Percentiles rank a stretch among this genome's conserved stretches.
Conservation (phyloP, 202 grass and related monocot species). For the Dendrocalamus latiflorus region DNA sequence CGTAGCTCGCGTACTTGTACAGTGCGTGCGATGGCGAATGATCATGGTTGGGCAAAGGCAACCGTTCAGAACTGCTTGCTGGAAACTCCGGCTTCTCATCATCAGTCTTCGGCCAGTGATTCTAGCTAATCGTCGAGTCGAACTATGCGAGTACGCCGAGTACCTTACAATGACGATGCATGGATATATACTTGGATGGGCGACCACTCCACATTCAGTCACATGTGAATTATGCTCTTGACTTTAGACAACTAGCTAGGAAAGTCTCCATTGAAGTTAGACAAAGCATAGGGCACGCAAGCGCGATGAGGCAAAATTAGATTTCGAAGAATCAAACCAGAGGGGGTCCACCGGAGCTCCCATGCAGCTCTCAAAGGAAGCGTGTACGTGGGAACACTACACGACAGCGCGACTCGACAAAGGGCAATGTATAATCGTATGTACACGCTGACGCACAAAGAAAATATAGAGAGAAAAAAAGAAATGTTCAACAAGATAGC, state of each 20-base stretch:
- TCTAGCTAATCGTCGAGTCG: not conserved
- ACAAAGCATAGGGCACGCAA: not conserved
- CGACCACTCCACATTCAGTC: not conserved
- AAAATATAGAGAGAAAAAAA: not conserved
- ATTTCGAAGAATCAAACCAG: not conserved
- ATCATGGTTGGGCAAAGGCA: not conserved
- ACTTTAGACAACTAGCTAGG: not conserved
- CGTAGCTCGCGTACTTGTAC: not conserved
- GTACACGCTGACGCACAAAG: slow-evolving; percentile 8
- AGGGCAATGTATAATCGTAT: slow-evolving; percentile 20
- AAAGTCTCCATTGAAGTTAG: not conserved
- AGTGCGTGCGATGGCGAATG: not conserved
- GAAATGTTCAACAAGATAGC: slow-evolving; percentile 4
- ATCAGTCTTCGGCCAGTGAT: no score
- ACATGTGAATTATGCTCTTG: not conserved
- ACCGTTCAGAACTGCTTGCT: not conserved
- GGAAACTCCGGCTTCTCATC: not conserved
- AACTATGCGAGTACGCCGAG: not conserved
- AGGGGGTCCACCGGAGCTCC: no score
- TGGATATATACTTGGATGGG: not conserved
- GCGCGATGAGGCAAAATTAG: not conserved
- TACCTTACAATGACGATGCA: no score
- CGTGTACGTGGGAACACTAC: slow-evolving; percentile 18
- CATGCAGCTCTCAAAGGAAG: no score
- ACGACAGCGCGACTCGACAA: not conserved